Evolutionary conservation across 345 rosid species (phyloP).

Genomic region (Citrus cavaleriei): DNA sequence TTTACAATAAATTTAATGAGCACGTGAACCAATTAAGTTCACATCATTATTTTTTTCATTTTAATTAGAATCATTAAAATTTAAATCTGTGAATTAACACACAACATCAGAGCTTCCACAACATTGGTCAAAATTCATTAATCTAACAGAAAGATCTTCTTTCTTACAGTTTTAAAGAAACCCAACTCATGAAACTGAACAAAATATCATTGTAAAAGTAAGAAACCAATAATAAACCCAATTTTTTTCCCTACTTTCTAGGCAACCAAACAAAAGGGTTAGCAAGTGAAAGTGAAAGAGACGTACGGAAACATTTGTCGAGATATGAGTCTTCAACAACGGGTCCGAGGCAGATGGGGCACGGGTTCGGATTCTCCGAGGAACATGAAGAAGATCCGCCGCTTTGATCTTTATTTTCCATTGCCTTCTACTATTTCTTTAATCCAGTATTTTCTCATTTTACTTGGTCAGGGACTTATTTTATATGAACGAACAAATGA

Average conservation of each 20-base stretch:
- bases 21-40: neutral
- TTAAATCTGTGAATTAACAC: neutral
- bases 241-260: neutral
- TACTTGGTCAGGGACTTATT: neutral
- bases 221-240: neutral
- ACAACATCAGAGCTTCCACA: neutral
- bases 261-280: neutral
- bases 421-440: neutral
- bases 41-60: neutral
- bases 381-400: conserved; percentile 10
- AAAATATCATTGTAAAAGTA: neutral
- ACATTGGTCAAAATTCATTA: neutral
- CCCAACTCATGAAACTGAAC: conserved; percentile 4
- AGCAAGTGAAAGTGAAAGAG: conserved; percentile 8
- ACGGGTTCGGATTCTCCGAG: conserved; percentile 36
- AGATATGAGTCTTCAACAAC: conserved; percentile 60
- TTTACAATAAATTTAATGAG: neutral
- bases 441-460: neutral
- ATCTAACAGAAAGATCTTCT: neutral
- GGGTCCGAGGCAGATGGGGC: conserved; percentile 80
- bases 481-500: neutral
- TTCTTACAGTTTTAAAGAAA: neutral
- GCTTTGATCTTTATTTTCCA: neutral
- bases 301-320: conserved; percentile 80
- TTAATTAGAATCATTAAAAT: neutral